Conservation (phyloP, 1,284 basidiomycete genomes). For the Singerocomus rubriflavus region DNA sequence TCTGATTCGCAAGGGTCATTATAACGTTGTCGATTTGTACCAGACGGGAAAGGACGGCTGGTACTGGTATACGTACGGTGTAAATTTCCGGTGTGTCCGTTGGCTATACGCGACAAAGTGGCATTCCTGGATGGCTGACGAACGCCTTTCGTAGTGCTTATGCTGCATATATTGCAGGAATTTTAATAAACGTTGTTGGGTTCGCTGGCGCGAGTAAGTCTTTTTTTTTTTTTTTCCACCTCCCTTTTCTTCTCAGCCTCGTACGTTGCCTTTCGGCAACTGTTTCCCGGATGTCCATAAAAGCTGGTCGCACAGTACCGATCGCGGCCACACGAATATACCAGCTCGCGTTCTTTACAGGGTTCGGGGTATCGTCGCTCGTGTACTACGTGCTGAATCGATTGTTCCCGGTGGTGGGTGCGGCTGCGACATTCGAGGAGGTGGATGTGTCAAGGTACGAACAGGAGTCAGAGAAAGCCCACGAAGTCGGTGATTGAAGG, state of each 20-base stretch:
- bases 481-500: not conserved
- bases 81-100: constrained; percentile 60
- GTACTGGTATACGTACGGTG: constrained; percentile 76
- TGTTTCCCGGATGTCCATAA: too few species aligned
- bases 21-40: constrained; percentile 74
- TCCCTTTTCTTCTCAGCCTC: not conserved
- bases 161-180: constrained; percentile 69
- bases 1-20: constrained; percentile 69
- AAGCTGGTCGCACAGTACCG: constrained; percentile 59
- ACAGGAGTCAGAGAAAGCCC: not conserved
- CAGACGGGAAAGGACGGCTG: constrained; percentile 52
- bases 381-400: constrained; percentile 61
- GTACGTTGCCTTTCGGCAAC: not conserved
- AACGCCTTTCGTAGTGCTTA: constrained; percentile 50
- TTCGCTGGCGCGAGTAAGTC: constrained; percentile 61
- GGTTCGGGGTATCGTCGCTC: constrained; percentile 65
- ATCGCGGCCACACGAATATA: constrained; percentile 67
- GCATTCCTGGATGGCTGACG: not conserved
- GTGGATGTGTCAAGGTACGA: constrained; percentile 50
- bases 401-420: constrained; percentile 57
- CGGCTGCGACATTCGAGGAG: constrained; percentile 53
- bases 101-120: not conserved
- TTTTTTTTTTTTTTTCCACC: constrained; percentile 22
- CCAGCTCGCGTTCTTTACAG: constrained; percentile 76
- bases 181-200: constrained; percentile 80